These are phyloP conservation scores for Talaromyces sp. DNA, from an alignment of 2,329 filamentous ascomycete genomes.

Conservation along the genomic window DNA sequence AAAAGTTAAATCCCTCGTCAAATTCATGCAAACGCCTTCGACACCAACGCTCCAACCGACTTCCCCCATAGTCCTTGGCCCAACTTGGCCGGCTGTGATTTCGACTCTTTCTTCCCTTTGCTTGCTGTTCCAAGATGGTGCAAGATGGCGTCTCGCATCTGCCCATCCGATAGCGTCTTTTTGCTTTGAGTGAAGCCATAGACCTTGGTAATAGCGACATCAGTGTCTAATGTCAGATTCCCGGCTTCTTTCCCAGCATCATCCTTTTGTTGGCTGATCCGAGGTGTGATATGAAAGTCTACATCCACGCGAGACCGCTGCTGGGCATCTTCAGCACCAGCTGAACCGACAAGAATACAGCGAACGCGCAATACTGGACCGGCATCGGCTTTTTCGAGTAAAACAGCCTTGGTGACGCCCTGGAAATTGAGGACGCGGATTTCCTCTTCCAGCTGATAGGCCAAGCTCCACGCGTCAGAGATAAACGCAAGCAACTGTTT, in stretches of 20 bases:
- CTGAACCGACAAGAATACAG: slow-evolving; percentile 32
- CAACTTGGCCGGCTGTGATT: slow-evolving; percentile 15
- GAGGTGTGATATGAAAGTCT: slow-evolving; percentile 34
- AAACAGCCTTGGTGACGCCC: slow-evolving; percentile 37
- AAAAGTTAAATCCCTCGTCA: neutral
- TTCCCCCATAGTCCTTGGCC: slow-evolving; percentile 37
- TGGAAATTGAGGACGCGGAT: slow-evolving; percentile 40
- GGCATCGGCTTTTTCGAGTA: slow-evolving; percentile 21
- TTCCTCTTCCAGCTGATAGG: slow-evolving; percentile 37
- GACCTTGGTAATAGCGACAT: slow-evolving; percentile 34
- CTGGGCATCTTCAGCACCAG: slow-evolving; percentile 11
- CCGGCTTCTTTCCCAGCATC: slow-evolving; percentile 18
- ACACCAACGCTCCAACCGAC: slow-evolving; percentile 17
- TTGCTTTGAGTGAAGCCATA: slow-evolving; percentile 32
- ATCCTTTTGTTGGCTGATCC: slow-evolving; percentile 8
- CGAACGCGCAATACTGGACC: slow-evolving; percentile 28
- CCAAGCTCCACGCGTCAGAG: slow-evolving; percentile 39
- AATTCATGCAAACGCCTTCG: slow-evolving; percentile 8
- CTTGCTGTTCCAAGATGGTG: slow-evolving; percentile 1
- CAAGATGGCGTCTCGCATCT: slow-evolving; percentile 31
- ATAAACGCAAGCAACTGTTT: slow-evolving; percentile 38
- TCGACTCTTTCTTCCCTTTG: slow-evolving; percentile 15
- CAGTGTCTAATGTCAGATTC: slow-evolving; percentile 31
- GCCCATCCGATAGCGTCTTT: slow-evolving; percentile 26
- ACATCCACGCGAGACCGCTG: slow-evolving; percentile 25